Evolutionary conservation across 345 rosid species (phyloP), one percentile per base, ranked within the genome.

Genomic region (Physaria fendleri): DNA sequence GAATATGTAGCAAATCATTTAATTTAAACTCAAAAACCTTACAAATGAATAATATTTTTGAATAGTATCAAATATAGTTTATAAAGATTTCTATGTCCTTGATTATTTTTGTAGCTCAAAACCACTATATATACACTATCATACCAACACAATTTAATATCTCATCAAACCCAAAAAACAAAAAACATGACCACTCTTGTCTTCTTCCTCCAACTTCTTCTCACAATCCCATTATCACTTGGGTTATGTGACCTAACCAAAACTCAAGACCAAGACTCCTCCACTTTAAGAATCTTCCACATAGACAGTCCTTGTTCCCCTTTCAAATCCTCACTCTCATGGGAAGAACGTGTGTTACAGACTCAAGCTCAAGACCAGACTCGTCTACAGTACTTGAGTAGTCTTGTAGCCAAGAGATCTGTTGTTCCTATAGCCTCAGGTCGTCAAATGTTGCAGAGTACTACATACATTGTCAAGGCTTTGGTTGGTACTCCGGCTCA

Each of bases 341-440:
- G 93, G 96, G 98, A 88, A 49, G 87, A 80, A 30, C 82, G 67
- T 41, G 84, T 88, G 14, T 73, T 85, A 2, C 72, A 88, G 62
- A 77, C 73, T 69, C 82, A 76, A 68, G 82, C 81, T 39, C 65
- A 82, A 37, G 98, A 92, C 77, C 82, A 80, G 64, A 81, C 77
- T 37, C 78, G 98, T 79, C 78, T 84, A 14, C 81, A 74, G 51
- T 84, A 62, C 75, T 59, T 88, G 69, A 59, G 84, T 2, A 88
- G 81, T 74, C 84, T 82, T 12, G 84, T 71, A 48, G 87, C 87
- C 7, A 59, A 62, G 71, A 92, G 77, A 73, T 79, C 98, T 7
- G 76, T 77, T 2, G 90, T 88, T 61, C 98, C 98, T 1, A 66
- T 92, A 6, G 98, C 98, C n/a, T n/a, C n/a, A n/a, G n/a, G n/a